Evolutionary conservation across 2,329 filamentous ascomycete species (phyloP).

Genomic region (Colletotrichum gigasporum): DNA sequence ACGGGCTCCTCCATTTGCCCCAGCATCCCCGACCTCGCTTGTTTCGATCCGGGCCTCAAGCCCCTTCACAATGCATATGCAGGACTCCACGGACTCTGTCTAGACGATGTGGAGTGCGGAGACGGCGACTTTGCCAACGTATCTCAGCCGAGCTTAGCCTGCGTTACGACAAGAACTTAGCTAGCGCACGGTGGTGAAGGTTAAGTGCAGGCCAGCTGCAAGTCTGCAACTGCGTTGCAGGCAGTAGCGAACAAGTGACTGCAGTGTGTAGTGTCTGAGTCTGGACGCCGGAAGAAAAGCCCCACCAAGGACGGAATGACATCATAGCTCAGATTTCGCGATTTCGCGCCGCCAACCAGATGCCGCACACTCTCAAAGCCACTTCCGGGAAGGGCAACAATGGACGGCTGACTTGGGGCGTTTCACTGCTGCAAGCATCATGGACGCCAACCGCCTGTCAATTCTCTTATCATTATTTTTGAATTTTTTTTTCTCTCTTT

Average conservation of each 20-base stretch:
- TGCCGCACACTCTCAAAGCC: background rate
- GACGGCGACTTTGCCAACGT: background rate
- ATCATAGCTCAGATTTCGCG: conserved; percentile 12
- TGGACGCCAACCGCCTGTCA: conserved; percentile 6
- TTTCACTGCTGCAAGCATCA: conserved; percentile 10
- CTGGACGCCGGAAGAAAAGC: too few relatives aligned
- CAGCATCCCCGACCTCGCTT: conserved; percentile 18
- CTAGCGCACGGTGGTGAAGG: background rate
- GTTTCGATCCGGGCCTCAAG: conserved; percentile 25
- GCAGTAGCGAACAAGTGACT: background rate
- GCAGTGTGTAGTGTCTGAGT: too few relatives aligned
- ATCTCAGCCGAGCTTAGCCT: background rate
- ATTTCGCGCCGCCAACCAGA: conserved; percentile 20
- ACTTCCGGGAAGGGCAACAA: background rate
- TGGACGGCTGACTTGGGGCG: background rate
- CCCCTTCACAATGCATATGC: conserved; percentile 28
- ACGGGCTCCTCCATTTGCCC: conserved; percentile 7
- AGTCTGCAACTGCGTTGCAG: too few relatives aligned
- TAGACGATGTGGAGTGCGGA: conserved; percentile 12
- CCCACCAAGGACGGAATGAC: conserved; percentile 20
- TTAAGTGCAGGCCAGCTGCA: conserved; percentile 2
- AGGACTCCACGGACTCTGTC: conserved; percentile 20
- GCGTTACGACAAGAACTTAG: background rate
- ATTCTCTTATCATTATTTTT: background rate
- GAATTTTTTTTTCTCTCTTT: background rate